Conservation (phyloP, 2,329 filamentous ascomycete genomes). For the Microcyclospora tardicrescens region DNA sequence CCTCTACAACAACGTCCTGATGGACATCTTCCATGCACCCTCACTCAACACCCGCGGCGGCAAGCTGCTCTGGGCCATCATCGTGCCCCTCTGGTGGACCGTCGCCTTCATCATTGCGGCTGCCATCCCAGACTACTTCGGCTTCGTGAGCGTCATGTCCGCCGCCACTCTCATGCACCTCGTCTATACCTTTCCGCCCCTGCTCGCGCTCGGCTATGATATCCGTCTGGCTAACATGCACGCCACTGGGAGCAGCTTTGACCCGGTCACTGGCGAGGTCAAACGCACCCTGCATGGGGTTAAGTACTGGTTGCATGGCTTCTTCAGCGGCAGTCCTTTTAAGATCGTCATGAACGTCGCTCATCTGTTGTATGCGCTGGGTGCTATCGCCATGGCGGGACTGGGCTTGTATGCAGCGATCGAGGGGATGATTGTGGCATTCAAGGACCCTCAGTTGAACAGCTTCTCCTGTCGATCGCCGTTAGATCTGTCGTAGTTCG, state of each 20-base stretch:
- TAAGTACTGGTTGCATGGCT: constrained; percentile 30
- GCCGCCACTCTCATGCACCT: constrained; percentile 45
- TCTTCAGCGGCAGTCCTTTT: constrained; percentile 16
- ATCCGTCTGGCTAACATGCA: constrained; percentile 28
- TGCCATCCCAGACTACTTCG: constrained; percentile 36
- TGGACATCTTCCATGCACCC: constrained; percentile 39
- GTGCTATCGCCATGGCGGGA: constrained; percentile 25
- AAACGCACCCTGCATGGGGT: constrained; percentile 25
- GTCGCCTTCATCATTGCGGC: constrained; percentile 43
- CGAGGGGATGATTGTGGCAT: constrained; percentile 24
- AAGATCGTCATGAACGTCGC: constrained; percentile 17
- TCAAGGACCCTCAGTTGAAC: constrained; percentile 9
- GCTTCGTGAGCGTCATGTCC: constrained; percentile 34
- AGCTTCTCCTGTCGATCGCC: constrained; percentile 8
- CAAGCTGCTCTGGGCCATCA: constrained; percentile 36
- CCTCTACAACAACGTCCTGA: constrained; percentile 41
- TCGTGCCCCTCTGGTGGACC: constrained; percentile 46
- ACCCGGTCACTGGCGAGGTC: constrained; percentile 27
- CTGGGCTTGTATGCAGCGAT: constrained; percentile 30
- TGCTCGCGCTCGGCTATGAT: constrained; percentile 33
- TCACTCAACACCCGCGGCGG: constrained; percentile 36
- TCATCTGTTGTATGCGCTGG: constrained; percentile 27
- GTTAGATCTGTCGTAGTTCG: constrained; percentile 4
- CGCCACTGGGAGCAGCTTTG: constrained; percentile 32
- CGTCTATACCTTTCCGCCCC: constrained; percentile 45